Evolutionary conservation across 768 basidiomycete genomes (phyloP).

Genomic region (Sporobolomyces pararoseus): DNA sequence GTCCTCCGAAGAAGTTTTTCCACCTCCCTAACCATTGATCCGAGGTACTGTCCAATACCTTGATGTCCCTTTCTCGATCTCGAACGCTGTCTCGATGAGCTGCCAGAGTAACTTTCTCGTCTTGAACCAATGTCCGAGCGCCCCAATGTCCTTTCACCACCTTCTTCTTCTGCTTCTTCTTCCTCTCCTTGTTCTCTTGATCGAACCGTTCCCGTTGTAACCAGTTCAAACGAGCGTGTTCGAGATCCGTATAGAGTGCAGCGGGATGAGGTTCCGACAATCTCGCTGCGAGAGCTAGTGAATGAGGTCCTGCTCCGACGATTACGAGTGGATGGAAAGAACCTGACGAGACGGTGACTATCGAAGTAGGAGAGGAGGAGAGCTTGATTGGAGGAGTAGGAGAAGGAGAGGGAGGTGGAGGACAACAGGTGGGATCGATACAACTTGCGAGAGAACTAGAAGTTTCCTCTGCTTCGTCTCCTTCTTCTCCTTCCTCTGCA

Average conservation of each 20-base stretch:
- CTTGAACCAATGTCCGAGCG: constrained; percentile 17
- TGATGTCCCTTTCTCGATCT: constrained; percentile 5
- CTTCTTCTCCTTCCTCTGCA: background rate
- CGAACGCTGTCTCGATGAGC: background rate
- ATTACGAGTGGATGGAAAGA: constrained; percentile 37
- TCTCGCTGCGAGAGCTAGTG: constrained; percentile 42
- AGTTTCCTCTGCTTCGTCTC: background rate
- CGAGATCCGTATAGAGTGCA: constrained; percentile 45
- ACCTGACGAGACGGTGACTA: background rate
- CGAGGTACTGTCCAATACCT: constrained; percentile 37
- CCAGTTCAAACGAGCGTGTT: constrained; percentile 45
- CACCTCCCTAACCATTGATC: constrained; percentile 33
- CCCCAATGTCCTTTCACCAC: constrained; percentile 36
- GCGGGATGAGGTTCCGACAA: constrained; percentile 42
- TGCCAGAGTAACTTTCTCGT: constrained; percentile 14
- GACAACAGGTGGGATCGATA: constrained; percentile 9
- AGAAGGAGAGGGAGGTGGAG: background rate
- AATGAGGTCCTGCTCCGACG: constrained; percentile 45
- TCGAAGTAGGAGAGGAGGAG: background rate
- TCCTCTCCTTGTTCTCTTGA: background rate
- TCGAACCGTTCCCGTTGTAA: constrained; percentile 40
- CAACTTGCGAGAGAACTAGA: background rate
- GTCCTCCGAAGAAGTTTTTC: constrained; percentile 37
- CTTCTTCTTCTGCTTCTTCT: background rate
- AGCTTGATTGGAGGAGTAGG: too few species aligned